Conservation (phyloP, 495 filamentous ascomycete genomes). For the Astrocystis sublimbata region DNA sequence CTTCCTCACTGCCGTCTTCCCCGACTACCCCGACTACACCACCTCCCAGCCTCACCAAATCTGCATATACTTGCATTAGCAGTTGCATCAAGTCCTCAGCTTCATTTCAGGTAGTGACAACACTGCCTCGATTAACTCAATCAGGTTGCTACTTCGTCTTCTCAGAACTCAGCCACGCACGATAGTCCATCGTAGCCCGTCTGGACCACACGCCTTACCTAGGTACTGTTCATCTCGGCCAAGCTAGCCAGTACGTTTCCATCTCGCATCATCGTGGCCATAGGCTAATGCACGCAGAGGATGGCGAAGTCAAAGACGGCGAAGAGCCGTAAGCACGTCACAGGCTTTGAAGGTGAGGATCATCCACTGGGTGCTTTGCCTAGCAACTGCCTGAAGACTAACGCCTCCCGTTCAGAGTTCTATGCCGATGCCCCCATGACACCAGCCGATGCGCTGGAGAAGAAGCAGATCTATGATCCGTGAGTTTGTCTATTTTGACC, state of each 20-base stretch:
- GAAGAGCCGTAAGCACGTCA: slow-evolving; percentile 35
- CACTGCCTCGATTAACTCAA: not conserved
- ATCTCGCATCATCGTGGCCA: slow-evolving; percentile 15
- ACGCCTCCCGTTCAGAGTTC: slow-evolving; percentile 51
- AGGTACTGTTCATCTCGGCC: not conserved
- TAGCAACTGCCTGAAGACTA: slow-evolving; percentile 13
- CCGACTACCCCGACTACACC: not conserved
- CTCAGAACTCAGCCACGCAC: not conserved
- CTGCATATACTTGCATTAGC: not conserved
- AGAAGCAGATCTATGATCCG: slow-evolving; percentile 52
- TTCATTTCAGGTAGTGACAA: not conserved
- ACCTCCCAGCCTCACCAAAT: slow-evolving; percentile 11
- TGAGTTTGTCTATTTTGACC: slow-evolving; percentile 31
- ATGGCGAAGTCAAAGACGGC: slow-evolving; percentile 22
- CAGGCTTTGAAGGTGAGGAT: slow-evolving; percentile 49
- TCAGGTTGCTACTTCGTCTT: not conserved
- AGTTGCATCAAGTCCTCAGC: not conserved
- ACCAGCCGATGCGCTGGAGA: slow-evolving; percentile 64
- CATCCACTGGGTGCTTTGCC: not conserved
- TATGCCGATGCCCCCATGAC: slow-evolving; percentile 78
- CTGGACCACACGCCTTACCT: too few relatives aligned
- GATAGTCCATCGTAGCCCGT: not conserved
- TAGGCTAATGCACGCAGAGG: slow-evolving; percentile 4
- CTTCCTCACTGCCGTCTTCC: not conserved
- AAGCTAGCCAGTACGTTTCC: not conserved